Percentiles rank a stretch among this genome's conserved stretches.
phyloP scores from a whole-genome alignment of 208 protist genomes.

The Crithidia sp. region DNA sequence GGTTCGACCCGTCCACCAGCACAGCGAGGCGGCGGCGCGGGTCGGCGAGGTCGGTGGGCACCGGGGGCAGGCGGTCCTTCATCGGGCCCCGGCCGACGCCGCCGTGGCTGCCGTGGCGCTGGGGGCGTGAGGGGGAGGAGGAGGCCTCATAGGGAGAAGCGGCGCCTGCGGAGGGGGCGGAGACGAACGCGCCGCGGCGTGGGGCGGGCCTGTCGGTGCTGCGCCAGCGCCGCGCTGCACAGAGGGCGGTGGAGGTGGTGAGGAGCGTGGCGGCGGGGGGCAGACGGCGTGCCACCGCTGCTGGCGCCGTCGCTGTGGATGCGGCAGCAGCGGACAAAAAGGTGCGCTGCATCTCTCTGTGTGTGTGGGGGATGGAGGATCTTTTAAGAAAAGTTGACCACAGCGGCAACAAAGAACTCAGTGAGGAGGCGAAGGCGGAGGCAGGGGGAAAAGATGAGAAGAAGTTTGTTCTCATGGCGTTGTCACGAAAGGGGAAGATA shows the following conservation, averaged over 20 bases:
- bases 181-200: not conserved
- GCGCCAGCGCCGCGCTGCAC: not conserved
- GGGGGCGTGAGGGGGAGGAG: not conserved
- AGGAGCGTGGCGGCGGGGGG: not conserved
- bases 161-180: not conserved
- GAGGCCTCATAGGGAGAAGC: not conserved
- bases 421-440: too few species aligned
- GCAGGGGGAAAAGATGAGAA: too few species aligned
- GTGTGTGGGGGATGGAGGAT: not conserved
- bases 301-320: too few species aligned
- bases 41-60: constrained; percentile 65
- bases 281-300: too few species aligned
- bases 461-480: too few species aligned
- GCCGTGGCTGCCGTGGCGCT: constrained; percentile 1
- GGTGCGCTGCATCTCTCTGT: not conserved
- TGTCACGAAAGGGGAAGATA: too few species aligned
- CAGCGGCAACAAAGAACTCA: too few species aligned
- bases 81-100: constrained; percentile 38
- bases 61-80: constrained; percentile 81
- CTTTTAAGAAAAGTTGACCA: too few species aligned
- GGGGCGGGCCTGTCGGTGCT: not conserved
- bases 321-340: constrained; percentile 6
- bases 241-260: not conserved
- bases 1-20: constrained; percentile 75
- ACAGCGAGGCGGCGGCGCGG: constrained; percentile 78